phyloP scores from a whole-genome alignment of 352 stramenopile genomes.

The Pythium sukuiense region DNA sequence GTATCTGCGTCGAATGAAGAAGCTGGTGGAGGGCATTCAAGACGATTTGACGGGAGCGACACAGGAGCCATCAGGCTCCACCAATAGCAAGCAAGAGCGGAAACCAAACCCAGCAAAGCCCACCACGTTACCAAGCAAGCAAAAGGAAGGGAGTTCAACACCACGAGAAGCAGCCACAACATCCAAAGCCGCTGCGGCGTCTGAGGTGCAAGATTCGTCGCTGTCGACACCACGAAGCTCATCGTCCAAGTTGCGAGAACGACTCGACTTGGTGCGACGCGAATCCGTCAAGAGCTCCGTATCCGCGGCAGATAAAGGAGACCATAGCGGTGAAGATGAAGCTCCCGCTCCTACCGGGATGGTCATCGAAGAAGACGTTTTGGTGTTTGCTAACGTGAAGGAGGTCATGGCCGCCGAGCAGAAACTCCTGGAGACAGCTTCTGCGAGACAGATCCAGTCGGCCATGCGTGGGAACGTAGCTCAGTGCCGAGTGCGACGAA shows the following conservation, averaged over 20 bases:
- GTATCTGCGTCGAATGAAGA: slow-evolving; percentile 68
- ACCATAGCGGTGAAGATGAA: too few relatives aligned
- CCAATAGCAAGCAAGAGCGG: not conserved
- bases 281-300: slow-evolving; percentile 21
- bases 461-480: slow-evolving; percentile 7
- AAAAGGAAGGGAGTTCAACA: not conserved
- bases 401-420: slow-evolving; percentile 10
- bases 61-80: not conserved
- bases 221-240: slow-evolving; percentile 14
- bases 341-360: not conserved
- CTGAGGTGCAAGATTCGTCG: not conserved
- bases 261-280: slow-evolving; percentile 34
- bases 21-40: slow-evolving; percentile 63
- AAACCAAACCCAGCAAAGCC: not conserved
- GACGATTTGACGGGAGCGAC: slow-evolving; percentile 35
- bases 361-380: slow-evolving; percentile 3
- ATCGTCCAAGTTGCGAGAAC: slow-evolving; percentile 36
- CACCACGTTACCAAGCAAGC: not conserved
- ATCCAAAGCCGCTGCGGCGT: not conserved
- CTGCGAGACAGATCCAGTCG: slow-evolving; percentile 24
- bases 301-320: not conserved
- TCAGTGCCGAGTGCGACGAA: not conserved
- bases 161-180: not conserved
- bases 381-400: slow-evolving; percentile 11
- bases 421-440: slow-evolving; percentile 9